These are phyloP conservation scores for Yarrowia sp. DNA, from an alignment of 805 yeast species.

Conservation along the genomic window DNA sequence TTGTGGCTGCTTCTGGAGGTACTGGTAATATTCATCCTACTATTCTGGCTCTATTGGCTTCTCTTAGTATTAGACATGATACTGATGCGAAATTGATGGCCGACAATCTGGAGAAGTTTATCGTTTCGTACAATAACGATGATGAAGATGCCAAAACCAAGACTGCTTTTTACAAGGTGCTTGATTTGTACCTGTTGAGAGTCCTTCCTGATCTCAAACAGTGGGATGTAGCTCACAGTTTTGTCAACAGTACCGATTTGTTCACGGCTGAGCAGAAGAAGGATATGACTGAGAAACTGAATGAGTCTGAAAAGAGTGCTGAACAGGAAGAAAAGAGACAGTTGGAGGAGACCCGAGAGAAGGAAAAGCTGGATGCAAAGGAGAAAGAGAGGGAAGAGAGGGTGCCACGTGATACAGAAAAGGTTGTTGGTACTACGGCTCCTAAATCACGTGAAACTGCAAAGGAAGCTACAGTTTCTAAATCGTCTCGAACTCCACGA, in stretches of 20 bases:
- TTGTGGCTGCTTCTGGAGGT: slow-evolving; percentile 15
- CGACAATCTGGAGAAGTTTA: slow-evolving; percentile 12
- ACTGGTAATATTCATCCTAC: slow-evolving; percentile 10
- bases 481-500: slow-evolving; percentile 6
- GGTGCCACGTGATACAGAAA: background rate
- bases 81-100: slow-evolving; percentile 19
- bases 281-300: slow-evolving; percentile 5
- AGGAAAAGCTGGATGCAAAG: slow-evolving; percentile 5
- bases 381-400: background rate
- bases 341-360: background rate
- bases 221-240: slow-evolving; percentile 24
- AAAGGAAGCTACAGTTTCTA: background rate
- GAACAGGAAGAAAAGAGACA: background rate
- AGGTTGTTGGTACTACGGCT: too few relatives aligned
- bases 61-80: slow-evolving; percentile 10
- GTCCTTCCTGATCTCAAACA: slow-evolving; percentile 12
- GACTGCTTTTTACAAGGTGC: slow-evolving; percentile 22
- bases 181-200: slow-evolving; percentile 22
- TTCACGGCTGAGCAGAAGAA: slow-evolving; percentile 11
- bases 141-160: background rate
- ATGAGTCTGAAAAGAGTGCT: slow-evolving; percentile 5
- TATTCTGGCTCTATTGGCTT: slow-evolving; percentile 1
- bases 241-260: slow-evolving; percentile 11
- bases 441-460: background rate
- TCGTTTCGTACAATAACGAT: background rate